These are phyloP conservation scores for Neofusicoccum sp. DNA, from an alignment of 2,329 filamentous ascomycete species.

Conservation along the genomic window DNA sequence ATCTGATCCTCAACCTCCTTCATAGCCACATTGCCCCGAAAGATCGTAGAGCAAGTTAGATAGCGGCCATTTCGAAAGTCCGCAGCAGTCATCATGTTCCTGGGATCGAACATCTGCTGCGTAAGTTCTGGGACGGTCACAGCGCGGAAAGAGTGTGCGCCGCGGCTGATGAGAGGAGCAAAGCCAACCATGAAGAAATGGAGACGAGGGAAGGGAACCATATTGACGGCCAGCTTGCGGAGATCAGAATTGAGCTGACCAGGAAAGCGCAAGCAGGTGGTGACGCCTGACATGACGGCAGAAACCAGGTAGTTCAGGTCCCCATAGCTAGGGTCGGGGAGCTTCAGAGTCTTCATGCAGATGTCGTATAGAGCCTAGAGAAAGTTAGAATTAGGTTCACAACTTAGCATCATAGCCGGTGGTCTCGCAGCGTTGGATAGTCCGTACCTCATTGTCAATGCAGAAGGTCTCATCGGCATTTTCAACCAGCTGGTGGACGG, in stretches of 20 bases:
- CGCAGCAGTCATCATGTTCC: slow-evolving; percentile 99
- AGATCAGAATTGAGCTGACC: slow-evolving; percentile 99
- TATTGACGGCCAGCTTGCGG: slow-evolving; percentile 90
- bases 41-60: slow-evolving; percentile 99
- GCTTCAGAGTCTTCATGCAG: slow-evolving; percentile 89
- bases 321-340: slow-evolving; percentile 93
- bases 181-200: slow-evolving; percentile 99
- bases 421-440: too few species aligned
- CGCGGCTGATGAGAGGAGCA: slow-evolving; percentile 92
- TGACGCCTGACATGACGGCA: slow-evolving; percentile 98
- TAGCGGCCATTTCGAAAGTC: slow-evolving; percentile 99
- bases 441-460: slow-evolving; percentile 80
- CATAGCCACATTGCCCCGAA: slow-evolving; percentile 99
- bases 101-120: slow-evolving; percentile 99
- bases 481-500: slow-evolving; percentile 87
- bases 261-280: slow-evolving; percentile 92
- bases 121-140: slow-evolving; percentile 97
- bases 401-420: slow-evolving; percentile 5
- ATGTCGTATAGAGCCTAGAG: slow-evolving; percentile 78
- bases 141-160: slow-evolving; percentile 93
- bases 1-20: slow-evolving; percentile 99
- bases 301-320: slow-evolving; percentile 97
- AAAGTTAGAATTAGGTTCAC: slow-evolving; percentile 25
- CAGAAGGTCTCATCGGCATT: slow-evolving; percentile 98
- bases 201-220: slow-evolving; percentile 94